Evolutionary conservation across 2,329 filamentous ascomycete species (phyloP).

Genomic region (Botrytis hyacinthi): DNA sequence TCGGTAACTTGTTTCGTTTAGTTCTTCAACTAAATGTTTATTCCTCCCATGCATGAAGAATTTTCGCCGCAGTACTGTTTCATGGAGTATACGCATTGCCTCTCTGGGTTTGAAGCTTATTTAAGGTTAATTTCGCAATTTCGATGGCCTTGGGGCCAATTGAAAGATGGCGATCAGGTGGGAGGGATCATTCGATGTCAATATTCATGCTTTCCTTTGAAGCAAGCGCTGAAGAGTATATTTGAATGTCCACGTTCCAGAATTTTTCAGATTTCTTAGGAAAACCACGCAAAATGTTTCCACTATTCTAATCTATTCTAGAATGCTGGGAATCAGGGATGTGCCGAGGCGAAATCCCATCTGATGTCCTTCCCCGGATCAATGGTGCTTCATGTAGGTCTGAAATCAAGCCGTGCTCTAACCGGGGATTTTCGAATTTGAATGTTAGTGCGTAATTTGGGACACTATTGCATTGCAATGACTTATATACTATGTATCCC

Average conservation of each 20-base stretch:
- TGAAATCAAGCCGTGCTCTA: background rate
- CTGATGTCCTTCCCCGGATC: background rate
- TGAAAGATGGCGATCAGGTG: too few relatives aligned
- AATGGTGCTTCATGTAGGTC: constrained; percentile 3
- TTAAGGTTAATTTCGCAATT: background rate
- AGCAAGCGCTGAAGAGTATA: background rate
- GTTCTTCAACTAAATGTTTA: background rate
- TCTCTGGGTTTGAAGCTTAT: background rate
- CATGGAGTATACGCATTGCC: background rate
- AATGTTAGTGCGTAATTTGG: background rate
- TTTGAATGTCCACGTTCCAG: background rate
- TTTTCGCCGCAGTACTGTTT: background rate
- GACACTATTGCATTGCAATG: background rate
- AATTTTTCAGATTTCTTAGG: too few relatives aligned
- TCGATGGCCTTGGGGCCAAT: background rate
- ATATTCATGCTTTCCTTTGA: too few relatives aligned
- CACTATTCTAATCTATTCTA: background rate
- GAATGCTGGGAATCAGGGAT: background rate
- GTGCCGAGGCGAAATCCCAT: background rate
- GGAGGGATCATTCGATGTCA: background rate
- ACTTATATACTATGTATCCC: constrained; percentile 5
- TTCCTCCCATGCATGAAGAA: background rate
- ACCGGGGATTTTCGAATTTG: background rate
- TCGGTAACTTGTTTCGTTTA: background rate
- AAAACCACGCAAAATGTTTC: background rate